These are phyloP conservation scores for Durio zibethinus DNA, from an alignment of 345 rosid genomes.

Conservation along the genomic window DNA sequence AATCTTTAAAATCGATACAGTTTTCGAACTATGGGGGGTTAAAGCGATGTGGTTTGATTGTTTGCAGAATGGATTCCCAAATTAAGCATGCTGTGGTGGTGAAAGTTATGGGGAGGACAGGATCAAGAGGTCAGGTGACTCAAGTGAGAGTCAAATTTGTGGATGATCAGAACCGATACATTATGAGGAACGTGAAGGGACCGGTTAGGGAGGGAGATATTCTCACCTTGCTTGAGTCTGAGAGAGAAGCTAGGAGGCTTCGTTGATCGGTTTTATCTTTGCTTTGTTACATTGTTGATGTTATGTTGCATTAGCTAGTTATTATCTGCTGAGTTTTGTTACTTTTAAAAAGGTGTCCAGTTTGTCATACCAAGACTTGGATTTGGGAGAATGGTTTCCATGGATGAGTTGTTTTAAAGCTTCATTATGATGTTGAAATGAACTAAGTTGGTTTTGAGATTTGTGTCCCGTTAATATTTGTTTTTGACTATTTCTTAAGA, in stretches of 20 bases:
- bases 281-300: not conserved
- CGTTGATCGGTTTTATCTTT: slow-evolving; percentile 9
- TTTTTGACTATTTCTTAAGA: not conserved
- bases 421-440: not conserved
- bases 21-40: not conserved
- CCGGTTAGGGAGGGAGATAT: slow-evolving; percentile 21
- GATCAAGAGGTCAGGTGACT: slow-evolving; percentile 87
- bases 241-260: slow-evolving; percentile 20
- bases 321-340: not conserved
- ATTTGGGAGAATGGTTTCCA: not conserved
- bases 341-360: no score
- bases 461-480: not conserved
- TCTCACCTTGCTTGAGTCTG: slow-evolving; percentile 15
- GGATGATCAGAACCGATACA: slow-evolving; percentile 57
- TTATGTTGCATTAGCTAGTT: slow-evolving; percentile 23
- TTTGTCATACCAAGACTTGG: not conserved
- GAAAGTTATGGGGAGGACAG: slow-evolving; percentile 86
- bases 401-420: not conserved
- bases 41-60: not conserved
- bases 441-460: not conserved
- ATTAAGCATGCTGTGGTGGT: slow-evolving; percentile 80
- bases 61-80: slow-evolving; percentile 61
- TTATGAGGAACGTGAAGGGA: slow-evolving; percentile 60
- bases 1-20: not conserved
- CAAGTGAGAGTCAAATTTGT: slow-evolving; percentile 78